Conservation (phyloP, 768 basidiomycete species). For the Inosperma sp. region DNA sequence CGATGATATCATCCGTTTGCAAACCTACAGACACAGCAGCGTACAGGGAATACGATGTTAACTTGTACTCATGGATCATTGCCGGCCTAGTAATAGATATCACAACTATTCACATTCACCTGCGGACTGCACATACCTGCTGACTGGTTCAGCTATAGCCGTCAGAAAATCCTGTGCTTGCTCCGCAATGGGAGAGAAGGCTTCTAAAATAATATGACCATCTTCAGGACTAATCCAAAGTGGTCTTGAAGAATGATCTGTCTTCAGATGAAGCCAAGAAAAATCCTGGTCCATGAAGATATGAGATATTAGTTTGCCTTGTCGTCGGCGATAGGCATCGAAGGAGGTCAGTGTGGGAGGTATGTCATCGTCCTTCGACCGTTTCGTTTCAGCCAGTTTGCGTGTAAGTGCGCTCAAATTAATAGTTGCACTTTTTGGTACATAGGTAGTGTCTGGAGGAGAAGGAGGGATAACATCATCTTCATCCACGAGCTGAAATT, state of each 20-base stretch:
- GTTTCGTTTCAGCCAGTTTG: conserved; percentile 64
- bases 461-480: conserved; percentile 54
- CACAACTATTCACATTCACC: background rate
- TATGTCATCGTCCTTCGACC: conserved; percentile 40
- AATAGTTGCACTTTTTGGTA: conserved; percentile 75
- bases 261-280: conserved; percentile 80
- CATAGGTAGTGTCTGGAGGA: conserved; percentile 48
- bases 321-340: conserved; percentile 64
- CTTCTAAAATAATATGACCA: conserved; percentile 92
- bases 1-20: conserved; percentile 97
- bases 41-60: conserved; percentile 96
- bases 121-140: conserved; percentile 62
- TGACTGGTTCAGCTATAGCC: conserved; percentile 97
- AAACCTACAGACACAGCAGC: conserved; percentile 98
- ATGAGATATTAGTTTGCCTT: conserved; percentile 72
- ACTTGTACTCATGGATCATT: conserved; percentile 98
- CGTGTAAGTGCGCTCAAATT: conserved; percentile 82
- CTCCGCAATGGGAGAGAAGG: conserved; percentile 95
- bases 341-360: conserved; percentile 46
- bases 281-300: conserved; percentile 86
- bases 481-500: conserved; percentile 53
- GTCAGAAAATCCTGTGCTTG: conserved; percentile 98
- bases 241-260: conserved; percentile 88
- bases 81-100: conserved; percentile 62
- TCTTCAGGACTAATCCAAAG: conserved; percentile 95